Conservation (phyloP, 305 asterid genomes). For the Andrographis paniculata region DNA sequence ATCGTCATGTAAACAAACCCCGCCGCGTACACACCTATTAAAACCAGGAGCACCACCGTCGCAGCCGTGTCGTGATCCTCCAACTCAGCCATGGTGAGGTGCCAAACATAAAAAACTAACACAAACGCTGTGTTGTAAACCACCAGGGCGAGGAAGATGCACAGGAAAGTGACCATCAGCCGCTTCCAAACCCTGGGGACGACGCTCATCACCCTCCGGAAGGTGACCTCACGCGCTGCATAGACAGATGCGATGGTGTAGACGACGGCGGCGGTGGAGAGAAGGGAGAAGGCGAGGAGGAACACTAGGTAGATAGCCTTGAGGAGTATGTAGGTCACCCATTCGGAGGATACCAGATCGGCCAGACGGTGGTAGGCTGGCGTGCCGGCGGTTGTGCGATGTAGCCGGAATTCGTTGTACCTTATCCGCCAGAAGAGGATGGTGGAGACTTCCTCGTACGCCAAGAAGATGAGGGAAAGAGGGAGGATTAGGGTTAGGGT, state of each 20-base stretch:
- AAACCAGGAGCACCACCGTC: constrained; percentile 8
- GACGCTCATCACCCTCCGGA: constrained; percentile 37
- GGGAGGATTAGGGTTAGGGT: constrained; percentile 46
- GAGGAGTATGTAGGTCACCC: constrained; percentile 24
- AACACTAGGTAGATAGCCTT: constrained; percentile 29
- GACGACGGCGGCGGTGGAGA: constrained; percentile 48
- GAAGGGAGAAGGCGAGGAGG: constrained; percentile 41
- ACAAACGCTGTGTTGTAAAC: constrained; percentile 25
- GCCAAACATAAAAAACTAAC: constrained; percentile 14
- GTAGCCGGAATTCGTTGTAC: not conserved
- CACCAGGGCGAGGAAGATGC: constrained; percentile 21
- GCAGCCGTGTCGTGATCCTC: constrained; percentile 6
- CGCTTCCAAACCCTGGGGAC: constrained; percentile 57
- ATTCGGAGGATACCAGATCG: constrained; percentile 33
- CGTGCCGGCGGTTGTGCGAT: constrained; percentile 7
- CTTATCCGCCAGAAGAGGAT: constrained; percentile 17
- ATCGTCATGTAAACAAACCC: constrained; percentile 41
- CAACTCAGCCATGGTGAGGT: not conserved
- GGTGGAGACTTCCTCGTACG: constrained; percentile 29
- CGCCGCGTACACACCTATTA: constrained; percentile 3
- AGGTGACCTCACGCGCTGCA: constrained; percentile 28
- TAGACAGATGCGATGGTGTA: constrained; percentile 45
- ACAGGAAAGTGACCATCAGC: constrained; percentile 38
- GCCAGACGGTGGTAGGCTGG: constrained; percentile 17
- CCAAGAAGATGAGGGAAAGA: constrained; percentile 39